These are phyloP conservation scores for Colletotrichum sp. DNA, from an alignment of 2,329 filamentous ascomycete species.

Conservation along the genomic window DNA sequence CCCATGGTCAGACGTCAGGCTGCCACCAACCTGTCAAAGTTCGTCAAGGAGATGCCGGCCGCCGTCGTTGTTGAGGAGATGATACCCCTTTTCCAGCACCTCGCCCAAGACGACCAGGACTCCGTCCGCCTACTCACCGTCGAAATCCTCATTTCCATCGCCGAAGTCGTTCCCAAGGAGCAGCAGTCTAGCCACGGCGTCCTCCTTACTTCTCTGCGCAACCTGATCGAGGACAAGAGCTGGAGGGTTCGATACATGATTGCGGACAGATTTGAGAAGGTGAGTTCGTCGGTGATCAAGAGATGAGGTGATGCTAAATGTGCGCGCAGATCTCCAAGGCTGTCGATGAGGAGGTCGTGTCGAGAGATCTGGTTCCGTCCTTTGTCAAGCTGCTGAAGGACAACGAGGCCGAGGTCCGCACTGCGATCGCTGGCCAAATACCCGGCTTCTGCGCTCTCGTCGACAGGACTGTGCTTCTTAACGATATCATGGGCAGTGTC, in stretches of 20 bases:
- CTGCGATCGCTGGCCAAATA: constrained; percentile 96
- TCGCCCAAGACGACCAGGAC: constrained; percentile 96
- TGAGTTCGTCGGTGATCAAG: constrained; percentile 37
- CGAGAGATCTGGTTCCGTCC: constrained; percentile 90
- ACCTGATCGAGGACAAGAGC: constrained; percentile 98
- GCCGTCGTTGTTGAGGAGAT: constrained; percentile 95
- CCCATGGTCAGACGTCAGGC: constrained; percentile 98
- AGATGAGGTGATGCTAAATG: constrained; percentile 20
- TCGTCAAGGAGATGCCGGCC: constrained; percentile 95
- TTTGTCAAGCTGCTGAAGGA: constrained; percentile 99
- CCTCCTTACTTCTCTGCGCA: constrained; percentile 86
- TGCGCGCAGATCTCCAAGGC: constrained; percentile 86
- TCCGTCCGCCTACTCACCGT: constrained; percentile 95
- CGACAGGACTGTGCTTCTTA: constrained; percentile 84
- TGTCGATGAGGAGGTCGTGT: constrained; percentile 95
- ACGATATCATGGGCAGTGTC: constrained; percentile 95
- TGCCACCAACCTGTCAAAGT: constrained; percentile 95
- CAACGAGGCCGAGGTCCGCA: constrained; percentile 96
- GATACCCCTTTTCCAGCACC: constrained; percentile 98
- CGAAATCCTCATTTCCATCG: constrained; percentile 94
- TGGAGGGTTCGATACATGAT: constrained; percentile 99
- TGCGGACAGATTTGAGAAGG: constrained; percentile 97
- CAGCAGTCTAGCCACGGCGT: constrained; percentile 97
- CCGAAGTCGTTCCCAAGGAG: constrained; percentile 96
- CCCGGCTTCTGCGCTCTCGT: constrained; percentile 94